These are phyloP conservation scores for Daldinia childiae DNA, from an alignment of 495 filamentous ascomycete genomes.

Conservation along the genomic window DNA sequence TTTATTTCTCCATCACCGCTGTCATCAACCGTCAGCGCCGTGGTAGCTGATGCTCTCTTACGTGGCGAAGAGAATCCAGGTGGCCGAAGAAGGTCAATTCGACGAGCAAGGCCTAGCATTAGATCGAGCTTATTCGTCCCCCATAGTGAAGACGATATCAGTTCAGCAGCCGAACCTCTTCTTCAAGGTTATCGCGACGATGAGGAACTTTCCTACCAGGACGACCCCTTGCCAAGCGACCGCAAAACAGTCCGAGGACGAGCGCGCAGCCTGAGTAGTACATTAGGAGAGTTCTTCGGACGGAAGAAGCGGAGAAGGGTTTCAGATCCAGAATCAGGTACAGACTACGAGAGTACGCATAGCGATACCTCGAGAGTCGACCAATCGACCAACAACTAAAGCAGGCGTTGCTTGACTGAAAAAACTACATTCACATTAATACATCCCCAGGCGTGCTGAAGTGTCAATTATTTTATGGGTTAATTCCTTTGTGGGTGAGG, in stretches of 20 bases:
- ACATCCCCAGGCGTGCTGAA: constrained; percentile 8
- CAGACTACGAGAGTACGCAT: constrained; percentile 17
- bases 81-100: constrained; percentile 41
- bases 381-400: constrained; percentile 4
- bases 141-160: constrained; percentile 44
- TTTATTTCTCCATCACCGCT: constrained; percentile 60
- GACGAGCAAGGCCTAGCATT: constrained; percentile 48
- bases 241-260: constrained; percentile 45
- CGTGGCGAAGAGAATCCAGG: constrained; percentile 49
- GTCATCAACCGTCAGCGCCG: constrained; percentile 57
- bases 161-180: constrained; percentile 27
- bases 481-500: constrained; percentile 14
- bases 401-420: background rate
- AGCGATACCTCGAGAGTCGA: constrained; percentile 14
- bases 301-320: constrained; percentile 39
- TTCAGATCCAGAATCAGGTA: constrained; percentile 37
- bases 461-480: constrained; percentile 14
- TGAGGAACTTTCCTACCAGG: constrained; percentile 28
- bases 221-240: constrained; percentile 26
- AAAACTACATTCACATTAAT: constrained; percentile 1
- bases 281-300: constrained; percentile 57
- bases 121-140: constrained; percentile 56
- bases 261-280: constrained; percentile 62
- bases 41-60: constrained; percentile 56
- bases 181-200: constrained; percentile 24